phyloP scores from a whole-genome alignment of 1,284 basidiomycete genomes.

The Ustilago hordei region DNA sequence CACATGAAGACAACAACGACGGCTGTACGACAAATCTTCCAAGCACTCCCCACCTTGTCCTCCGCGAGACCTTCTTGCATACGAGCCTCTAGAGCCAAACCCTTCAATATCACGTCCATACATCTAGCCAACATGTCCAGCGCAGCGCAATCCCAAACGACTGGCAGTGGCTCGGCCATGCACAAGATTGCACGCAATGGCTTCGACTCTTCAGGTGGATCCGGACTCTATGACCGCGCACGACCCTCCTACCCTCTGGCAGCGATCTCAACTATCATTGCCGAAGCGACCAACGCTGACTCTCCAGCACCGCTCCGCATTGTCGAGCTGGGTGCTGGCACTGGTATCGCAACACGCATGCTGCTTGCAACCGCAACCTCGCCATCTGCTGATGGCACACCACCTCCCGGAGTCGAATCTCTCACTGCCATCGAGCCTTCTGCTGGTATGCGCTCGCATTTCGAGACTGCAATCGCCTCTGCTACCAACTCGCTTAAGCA shows the following conservation, averaged over 20 bases:
- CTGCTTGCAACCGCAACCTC: conserved; percentile 49
- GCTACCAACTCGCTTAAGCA: conserved; percentile 23
- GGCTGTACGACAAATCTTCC: not conserved
- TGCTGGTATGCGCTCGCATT: conserved; percentile 59
- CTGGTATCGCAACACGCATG: conserved; percentile 63
- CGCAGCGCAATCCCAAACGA: conserved; percentile 3
- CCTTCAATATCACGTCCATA: not conserved
- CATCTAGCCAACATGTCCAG: conserved; percentile 18
- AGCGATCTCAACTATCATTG: conserved; percentile 51
- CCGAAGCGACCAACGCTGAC: conserved; percentile 23
- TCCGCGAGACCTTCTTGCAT: not conserved
- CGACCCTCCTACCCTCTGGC: conserved; percentile 54
- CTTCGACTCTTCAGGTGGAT: conserved; percentile 51
- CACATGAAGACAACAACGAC: conserved; percentile 6
- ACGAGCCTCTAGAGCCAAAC: not conserved
- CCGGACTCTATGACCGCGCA: conserved; percentile 58
- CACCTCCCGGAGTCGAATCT: conserved; percentile 39
- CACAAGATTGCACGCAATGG: conserved; percentile 54
- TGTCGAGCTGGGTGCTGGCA: conserved; percentile 64
- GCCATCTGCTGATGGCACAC: conserved; percentile 28
- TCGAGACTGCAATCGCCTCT: conserved; percentile 41
- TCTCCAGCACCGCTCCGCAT: conserved; percentile 46
- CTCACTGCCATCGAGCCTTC: conserved; percentile 54
- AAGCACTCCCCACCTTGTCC: not conserved
- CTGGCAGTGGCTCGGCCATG: conserved; percentile 26